Evolutionary conservation across 352 stramenopile species (phyloP), one percentile per base, ranked within the genome.

Genomic region (Globisporangium irregulare): DNA sequence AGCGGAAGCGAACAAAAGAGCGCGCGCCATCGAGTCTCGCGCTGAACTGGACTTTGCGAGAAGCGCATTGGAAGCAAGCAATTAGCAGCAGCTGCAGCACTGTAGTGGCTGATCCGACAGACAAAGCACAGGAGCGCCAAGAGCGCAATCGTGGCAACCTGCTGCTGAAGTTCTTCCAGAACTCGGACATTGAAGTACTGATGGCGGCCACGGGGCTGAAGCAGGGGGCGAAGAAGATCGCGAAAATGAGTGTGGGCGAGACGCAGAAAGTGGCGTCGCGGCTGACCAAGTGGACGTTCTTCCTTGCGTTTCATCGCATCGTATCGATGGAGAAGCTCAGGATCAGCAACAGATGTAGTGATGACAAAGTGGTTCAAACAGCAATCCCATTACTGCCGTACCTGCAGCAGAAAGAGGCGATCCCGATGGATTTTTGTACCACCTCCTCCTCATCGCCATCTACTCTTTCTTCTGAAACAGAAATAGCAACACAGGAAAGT

Each of bases 201-300:
- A 79, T 82, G 69, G 82, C 72, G 14, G 82, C 81, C 3, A 88
- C 75, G 6, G 83, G 83, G 12, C 80, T 90, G 51, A 89, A 87
- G n/a, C 80, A 93, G 59, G 85, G 85, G 18, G 83, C 85, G 36
- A 90, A 92, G 74, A 92, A 91, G 34, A 67, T 78, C 1, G 74
- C 72, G 5, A 80, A 84, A 51, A 84, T 93, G 78, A 70, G 81
- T 65, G 41, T 20, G 15, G 43, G 41, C 34, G 70, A 73, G 22
- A 81, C 85, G 71, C 75, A 86, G 50, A 76, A 69, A 64, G 81
- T 92, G 53, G 71, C 83, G 18, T 92, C 85, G 41, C 82, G 81
- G 25, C 69, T 93, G 48, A 72, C 79, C 38, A 93, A 92, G 69
- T 77, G 74, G 62, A 81, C 74, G 46, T 66, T 93, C 22, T 84